These are phyloP conservation scores for Epichloe bromicola DNA, from an alignment of 2,329 filamentous ascomycete genomes.

Conservation along the genomic window DNA sequence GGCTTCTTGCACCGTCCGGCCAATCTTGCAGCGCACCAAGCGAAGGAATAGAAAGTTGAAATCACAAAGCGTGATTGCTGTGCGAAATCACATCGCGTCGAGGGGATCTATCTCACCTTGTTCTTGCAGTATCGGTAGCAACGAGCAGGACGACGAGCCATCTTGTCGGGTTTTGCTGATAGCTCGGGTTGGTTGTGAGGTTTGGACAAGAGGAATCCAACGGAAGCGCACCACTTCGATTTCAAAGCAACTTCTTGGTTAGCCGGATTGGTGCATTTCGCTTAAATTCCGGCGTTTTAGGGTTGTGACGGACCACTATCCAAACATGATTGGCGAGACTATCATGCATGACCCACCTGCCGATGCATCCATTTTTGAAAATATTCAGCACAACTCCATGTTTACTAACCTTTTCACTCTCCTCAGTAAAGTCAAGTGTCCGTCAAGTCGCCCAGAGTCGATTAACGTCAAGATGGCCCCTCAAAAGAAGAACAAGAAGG, in stretches of 20 bases:
- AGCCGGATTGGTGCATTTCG: slow-evolving; percentile 18
- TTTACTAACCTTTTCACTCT: neutral
- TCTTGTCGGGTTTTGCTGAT: slow-evolving; percentile 58
- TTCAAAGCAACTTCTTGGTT: slow-evolving; percentile 37
- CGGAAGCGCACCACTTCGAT: slow-evolving; percentile 28
- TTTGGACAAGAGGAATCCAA: slow-evolving; percentile 19
- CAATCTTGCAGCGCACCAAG: neutral
- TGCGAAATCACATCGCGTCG: slow-evolving; percentile 3
- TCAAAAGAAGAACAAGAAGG: slow-evolving; percentile 75
- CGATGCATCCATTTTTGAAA: neutral
- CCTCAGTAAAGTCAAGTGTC: slow-evolving; percentile 14
- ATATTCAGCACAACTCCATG: neutral
- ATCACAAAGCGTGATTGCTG: neutral
- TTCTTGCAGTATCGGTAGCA: slow-evolving; percentile 99
- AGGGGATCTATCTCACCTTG: slow-evolving; percentile 57
- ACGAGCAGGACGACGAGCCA: slow-evolving; percentile 98
- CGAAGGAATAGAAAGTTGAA: neutral
- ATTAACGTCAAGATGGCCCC: slow-evolving; percentile 46
- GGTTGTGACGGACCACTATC: slow-evolving; percentile 15
- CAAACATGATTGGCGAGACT: neutral
- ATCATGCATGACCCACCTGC: neutral
- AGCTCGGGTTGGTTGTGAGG: slow-evolving; percentile 21
- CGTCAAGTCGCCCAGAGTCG: slow-evolving; percentile 17
- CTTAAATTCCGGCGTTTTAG: slow-evolving; percentile 28
- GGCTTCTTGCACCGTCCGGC: neutral